phyloP scores from a whole-genome alignment of 75 land plant genomes.

The Larix kaempferi region DNA sequence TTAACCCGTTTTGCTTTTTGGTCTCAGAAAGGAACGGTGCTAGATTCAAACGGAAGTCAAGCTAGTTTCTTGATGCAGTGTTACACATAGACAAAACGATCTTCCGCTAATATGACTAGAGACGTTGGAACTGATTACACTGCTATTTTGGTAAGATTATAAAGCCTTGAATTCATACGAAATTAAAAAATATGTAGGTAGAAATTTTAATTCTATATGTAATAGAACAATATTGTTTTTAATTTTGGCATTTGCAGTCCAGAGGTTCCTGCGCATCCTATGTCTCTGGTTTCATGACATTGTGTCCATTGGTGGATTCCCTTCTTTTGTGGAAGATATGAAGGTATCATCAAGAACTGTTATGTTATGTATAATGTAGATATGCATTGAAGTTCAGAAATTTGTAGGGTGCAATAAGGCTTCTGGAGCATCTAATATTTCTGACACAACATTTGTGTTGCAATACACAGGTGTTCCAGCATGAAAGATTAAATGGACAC shows the following conservation, averaged over 20 bases:
- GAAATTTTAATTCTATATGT: too few relatives aligned
- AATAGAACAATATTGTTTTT: too few relatives aligned
- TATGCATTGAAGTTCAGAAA: too few relatives aligned
- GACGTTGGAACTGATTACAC: conserved; percentile 16
- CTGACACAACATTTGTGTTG: too few relatives aligned
- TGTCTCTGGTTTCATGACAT: conserved; percentile 66
- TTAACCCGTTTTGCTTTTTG: neutral
- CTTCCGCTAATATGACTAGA: conserved; percentile 22
- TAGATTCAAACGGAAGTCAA: conserved; percentile 17
- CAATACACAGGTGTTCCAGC: conserved; percentile 33
- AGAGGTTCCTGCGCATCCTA: conserved; percentile 55
- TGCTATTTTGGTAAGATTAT: conserved; percentile 22
- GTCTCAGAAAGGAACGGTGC: conserved; percentile 16
- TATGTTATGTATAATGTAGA: too few relatives aligned
- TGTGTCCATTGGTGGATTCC: conserved; percentile 90
- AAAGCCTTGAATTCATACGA: too few relatives aligned
- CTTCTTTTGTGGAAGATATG: conserved; percentile 77
- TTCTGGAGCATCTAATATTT: neutral
- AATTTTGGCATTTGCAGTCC: conserved; percentile 19
- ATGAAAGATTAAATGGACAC: conserved; percentile 66
- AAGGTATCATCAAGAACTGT: too few relatives aligned
- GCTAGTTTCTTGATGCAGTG: conserved; percentile 19
- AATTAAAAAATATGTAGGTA: too few relatives aligned
- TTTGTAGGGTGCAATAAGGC: too few relatives aligned
- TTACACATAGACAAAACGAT: conserved; percentile 18